Base-by-base conservation (phyloP, 257 asterid species). In the Marsdenia floribunda region DNA sequence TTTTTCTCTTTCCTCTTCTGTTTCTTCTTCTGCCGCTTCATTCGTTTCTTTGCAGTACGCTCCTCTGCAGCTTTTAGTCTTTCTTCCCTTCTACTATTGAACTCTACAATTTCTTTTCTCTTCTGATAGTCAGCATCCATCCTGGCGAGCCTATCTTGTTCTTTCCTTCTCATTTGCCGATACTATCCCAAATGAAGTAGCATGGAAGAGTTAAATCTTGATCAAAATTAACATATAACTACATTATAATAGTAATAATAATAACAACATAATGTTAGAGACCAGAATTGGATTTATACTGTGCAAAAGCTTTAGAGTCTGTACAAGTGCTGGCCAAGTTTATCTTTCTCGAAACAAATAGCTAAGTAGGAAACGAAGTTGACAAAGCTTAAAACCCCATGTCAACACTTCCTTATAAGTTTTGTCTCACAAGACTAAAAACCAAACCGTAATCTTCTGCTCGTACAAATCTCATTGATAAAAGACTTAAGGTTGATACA, bases 91-190 rank as follows among this genome's bases (percentile, higher is more conserved):
- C 90, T 88, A 82, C 76, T 81, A 80, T 75, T 84, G 82, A 89
- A 94, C 76, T 92, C 98, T 47, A 93, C 79, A 54, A 85, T 11
- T 80, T 87, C 93, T 86, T 92, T 92, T 79, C 95, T 84, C 82
- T 73, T 94, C 85, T 83, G 87, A 85, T 79, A 76, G 84, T 94
- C 97, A 47, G 47, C 91, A 24, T 94, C 98, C 98, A 94, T 92
- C 88, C 97, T 89, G n/a, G 96, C 81, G 78, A 92, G 90, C 57
- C 98, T 87, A 53, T 94, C 98, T 83, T 94, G 98, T 80, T 94
- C 98, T 82, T 90, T 94, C 64, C 97, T 86, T 83, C 98, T 89
- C 98, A 94, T 94, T 86, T 94, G 98, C 40, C 97, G 95, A 84
- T 94, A 94, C 98, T 92, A 88, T 75, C 70, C 68, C 58, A 77